phyloP scores from a whole-genome alignment of 1,139 yeast species.

The Yamadazyma taylorii region DNA sequence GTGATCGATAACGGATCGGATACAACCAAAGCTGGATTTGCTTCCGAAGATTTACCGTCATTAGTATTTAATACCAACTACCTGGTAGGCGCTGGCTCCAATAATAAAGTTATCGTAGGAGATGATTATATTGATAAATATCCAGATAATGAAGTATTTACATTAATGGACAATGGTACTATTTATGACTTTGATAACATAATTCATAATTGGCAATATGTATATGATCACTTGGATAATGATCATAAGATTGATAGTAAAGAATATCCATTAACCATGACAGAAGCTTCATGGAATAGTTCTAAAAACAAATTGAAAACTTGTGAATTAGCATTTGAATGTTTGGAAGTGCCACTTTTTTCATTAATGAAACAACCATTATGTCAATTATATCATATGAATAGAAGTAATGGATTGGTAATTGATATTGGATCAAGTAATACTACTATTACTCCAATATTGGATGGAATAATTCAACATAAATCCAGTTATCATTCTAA shows the following conservation, averaged over 20 bases:
- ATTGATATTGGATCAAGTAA: conserved; percentile 67
- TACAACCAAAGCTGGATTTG: conserved; percentile 69
- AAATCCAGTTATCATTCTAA: conserved; percentile 61
- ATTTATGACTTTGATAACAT: conserved; percentile 67
- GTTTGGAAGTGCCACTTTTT: conserved; percentile 63
- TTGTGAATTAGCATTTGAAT: conserved; percentile 65
- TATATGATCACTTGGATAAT: conserved; percentile 51
- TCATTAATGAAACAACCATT: conserved; percentile 70
- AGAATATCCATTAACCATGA: conserved; percentile 63
- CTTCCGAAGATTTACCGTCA: conserved; percentile 63
- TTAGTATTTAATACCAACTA: conserved; percentile 60
- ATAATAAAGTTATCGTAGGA: conserved; percentile 39
- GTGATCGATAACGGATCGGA: conserved; percentile 71
- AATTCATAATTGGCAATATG: conserved; percentile 58
- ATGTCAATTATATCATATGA: conserved; percentile 67
- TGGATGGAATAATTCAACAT: conserved; percentile 65
- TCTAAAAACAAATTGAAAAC: conserved; percentile 51
- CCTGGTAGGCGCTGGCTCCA: conserved; percentile 31
- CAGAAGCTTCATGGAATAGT: conserved; percentile 65
- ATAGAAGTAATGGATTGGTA: conserved; percentile 66
- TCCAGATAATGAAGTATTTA: conserved; percentile 54
- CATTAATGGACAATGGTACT: conserved; percentile 63
- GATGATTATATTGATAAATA: conserved; percentile 48
- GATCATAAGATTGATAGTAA: conserved; percentile 42
- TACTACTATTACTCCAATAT: conserved; percentile 65